These are phyloP conservation scores for Falciphora oryzae DNA, from an alignment of 2,329 filamentous ascomycete species.

Conservation along the genomic window DNA sequence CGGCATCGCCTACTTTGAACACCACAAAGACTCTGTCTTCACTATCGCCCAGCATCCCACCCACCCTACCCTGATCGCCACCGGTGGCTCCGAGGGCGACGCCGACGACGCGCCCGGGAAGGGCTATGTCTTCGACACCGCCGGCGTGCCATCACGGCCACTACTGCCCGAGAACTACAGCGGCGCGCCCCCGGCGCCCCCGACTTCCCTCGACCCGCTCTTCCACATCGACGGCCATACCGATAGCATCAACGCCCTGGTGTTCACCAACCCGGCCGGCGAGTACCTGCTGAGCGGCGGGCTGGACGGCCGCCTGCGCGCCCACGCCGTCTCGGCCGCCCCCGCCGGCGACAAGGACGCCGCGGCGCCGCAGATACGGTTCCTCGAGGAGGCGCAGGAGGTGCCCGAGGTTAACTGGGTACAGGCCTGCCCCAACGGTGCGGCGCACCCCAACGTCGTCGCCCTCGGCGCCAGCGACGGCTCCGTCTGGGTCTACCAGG, in stretches of 20 bases:
- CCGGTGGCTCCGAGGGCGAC: conserved; percentile 67
- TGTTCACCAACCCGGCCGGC: conserved; percentile 77
- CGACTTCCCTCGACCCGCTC: conserved; percentile 54
- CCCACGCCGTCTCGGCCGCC: conserved; percentile 52
- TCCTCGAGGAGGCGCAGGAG: conserved; percentile 75
- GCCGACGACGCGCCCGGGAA: conserved; percentile 61
- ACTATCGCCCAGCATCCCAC: conserved; percentile 88
- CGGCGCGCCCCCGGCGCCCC: conserved; percentile 53
- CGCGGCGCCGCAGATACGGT: conserved; percentile 40
- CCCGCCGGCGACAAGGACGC: conserved; percentile 33
- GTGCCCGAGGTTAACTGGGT: conserved; percentile 97
- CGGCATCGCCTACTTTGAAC: conserved; percentile 86
- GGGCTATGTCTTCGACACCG: conserved; percentile 78
- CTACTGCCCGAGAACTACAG: conserved; percentile 74
- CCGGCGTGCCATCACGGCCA: conserved; percentile 55
- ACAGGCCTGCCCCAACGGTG: conserved; percentile 61
- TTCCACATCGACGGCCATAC: conserved; percentile 82
- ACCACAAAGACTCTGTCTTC: conserved; percentile 87
- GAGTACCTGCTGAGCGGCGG: conserved; percentile 84
- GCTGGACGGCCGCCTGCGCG: conserved; percentile 75
- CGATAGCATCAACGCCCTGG: conserved; percentile 82
- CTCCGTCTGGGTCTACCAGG: conserved; percentile 91
- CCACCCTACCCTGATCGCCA: conserved; percentile 71
- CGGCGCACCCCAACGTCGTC: conserved; percentile 67
- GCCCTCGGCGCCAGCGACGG: conserved; percentile 87